Conservation (phyloP, 1,139 yeast genomes). For the Debaryomyces sp. region DNA sequence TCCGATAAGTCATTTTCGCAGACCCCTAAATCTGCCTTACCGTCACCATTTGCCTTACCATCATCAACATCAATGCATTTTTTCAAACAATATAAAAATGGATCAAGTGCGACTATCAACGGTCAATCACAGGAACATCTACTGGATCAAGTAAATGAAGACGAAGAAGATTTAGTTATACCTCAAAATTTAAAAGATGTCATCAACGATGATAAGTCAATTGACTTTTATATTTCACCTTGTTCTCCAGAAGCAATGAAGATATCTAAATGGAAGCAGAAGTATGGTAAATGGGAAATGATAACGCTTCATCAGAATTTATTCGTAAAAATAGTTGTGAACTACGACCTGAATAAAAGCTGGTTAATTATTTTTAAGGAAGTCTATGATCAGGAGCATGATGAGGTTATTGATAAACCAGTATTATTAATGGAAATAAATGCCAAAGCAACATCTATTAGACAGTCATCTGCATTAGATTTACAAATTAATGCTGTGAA, state of each 20-base stretch:
- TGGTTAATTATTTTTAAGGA: constrained; percentile 50
- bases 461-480: constrained; percentile 46
- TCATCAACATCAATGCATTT: constrained; percentile 47
- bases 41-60: constrained; percentile 49
- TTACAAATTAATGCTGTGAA: constrained; percentile 38
- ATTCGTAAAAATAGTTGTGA: constrained; percentile 42
- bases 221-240: constrained; percentile 43
- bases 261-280: constrained; percentile 47
- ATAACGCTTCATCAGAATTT: constrained; percentile 39
- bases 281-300: constrained; percentile 52
- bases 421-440: constrained; percentile 37
- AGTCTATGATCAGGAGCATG: constrained; percentile 32
- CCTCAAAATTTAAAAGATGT: constrained; percentile 41
- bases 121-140: not conserved
- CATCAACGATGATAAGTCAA: constrained; percentile 43
- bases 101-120: constrained; percentile 12
- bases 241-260: constrained; percentile 39
- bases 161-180: constrained; percentile 27
- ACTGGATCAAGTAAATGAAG: constrained; percentile 4
- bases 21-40: constrained; percentile 18
- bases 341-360: constrained; percentile 32
- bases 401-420: constrained; percentile 40
- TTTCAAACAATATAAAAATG: constrained; percentile 34
- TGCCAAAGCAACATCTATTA: constrained; percentile 24
- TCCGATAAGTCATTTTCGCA: constrained; percentile 11